Evolutionary conservation across 345 rosid species (phyloP).

Genomic region (Tarenaya hassleriana): DNA sequence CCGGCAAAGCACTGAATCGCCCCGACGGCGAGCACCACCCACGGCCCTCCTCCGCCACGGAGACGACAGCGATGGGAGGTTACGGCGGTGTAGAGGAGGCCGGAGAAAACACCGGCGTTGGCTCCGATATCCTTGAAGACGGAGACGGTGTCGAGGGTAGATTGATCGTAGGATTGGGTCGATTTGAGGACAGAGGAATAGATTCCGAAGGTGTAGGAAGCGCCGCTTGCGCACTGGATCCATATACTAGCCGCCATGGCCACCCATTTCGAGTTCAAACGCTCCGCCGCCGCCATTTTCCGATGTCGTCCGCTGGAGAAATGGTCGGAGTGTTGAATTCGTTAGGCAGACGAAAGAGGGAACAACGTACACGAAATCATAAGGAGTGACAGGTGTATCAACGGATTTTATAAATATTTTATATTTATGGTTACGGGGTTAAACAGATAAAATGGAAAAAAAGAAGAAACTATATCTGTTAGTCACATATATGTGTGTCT

Average conservation of each 20-base stretch:
- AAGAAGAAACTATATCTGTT: no score
- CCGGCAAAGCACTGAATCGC: constrained; percentile 51
- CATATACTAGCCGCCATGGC: constrained; percentile 64
- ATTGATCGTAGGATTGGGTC: constrained; percentile 57
- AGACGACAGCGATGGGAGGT: constrained; percentile 8
- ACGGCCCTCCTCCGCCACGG: constrained; percentile 38
- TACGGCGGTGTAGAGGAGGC: constrained; percentile 46
- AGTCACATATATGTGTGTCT: no score
- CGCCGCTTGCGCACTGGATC: constrained; percentile 63
- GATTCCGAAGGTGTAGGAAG: constrained; percentile 63
- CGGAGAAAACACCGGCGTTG: constrained; percentile 53
- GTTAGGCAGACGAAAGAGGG: no score
- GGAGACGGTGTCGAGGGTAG: constrained; percentile 65
- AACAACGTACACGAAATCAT: no score
- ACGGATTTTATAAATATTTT: no score
- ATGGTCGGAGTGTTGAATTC: no score
- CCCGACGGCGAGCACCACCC: constrained; percentile 54
- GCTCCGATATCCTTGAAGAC: constrained; percentile 70
- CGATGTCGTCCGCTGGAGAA: neutral
- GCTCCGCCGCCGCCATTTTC: constrained; percentile 13
- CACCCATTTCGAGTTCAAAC: constrained; percentile 42
- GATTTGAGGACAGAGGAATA: constrained; percentile 60
- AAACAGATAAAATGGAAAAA: no score
- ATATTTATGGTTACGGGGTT: no score
- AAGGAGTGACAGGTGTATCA: no score